Evolutionary conservation across 768 basidiomycete species (phyloP).

Genomic region (Pleurotus djamor): DNA sequence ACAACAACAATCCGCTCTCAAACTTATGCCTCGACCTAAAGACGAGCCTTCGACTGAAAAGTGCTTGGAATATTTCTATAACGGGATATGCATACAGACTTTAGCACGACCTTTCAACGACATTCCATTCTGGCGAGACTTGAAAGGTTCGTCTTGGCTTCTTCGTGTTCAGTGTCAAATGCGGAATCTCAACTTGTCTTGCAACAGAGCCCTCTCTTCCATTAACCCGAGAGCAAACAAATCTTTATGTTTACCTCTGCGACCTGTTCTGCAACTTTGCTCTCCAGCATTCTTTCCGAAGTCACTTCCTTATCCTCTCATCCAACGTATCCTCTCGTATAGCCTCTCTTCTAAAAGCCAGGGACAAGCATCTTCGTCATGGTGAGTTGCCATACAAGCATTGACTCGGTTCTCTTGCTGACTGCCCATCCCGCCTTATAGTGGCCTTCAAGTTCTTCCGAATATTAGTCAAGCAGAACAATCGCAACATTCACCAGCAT

Average conservation of each 20-base stretch:
- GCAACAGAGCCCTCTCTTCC: conserved; percentile 46
- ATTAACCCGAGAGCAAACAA: conserved; percentile 71
- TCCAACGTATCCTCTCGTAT: conserved; percentile 72
- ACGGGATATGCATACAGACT: conserved; percentile 62
- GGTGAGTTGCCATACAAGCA: conserved; percentile 48
- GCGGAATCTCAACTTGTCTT: conserved; percentile 4
- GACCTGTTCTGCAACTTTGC: conserved; percentile 90
- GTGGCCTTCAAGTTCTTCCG: conserved; percentile 94
- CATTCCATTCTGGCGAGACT: conserved; percentile 45
- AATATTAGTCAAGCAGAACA: conserved; percentile 77
- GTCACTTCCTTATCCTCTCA: conserved; percentile 87
- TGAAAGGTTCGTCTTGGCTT: conserved; percentile 22
- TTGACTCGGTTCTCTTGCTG: neutral
- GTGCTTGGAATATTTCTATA: conserved; percentile 94
- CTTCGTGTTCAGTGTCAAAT: neutral
- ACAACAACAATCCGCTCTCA: conserved; percentile 17
- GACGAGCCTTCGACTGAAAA: conserved; percentile 86
- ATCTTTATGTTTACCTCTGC: conserved; percentile 86
- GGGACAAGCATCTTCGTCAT: conserved; percentile 91
- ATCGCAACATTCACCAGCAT: conserved; percentile 69
- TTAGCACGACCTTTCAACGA: conserved; percentile 79
- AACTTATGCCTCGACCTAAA: conserved; percentile 56
- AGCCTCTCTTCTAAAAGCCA: conserved; percentile 73
- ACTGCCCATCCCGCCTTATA: conserved; percentile 24
- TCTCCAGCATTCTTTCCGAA: conserved; percentile 87